These are phyloP conservation scores for Nematodospora valgi DNA, from an alignment of 805 yeast species.

Conservation along the genomic window DNA sequence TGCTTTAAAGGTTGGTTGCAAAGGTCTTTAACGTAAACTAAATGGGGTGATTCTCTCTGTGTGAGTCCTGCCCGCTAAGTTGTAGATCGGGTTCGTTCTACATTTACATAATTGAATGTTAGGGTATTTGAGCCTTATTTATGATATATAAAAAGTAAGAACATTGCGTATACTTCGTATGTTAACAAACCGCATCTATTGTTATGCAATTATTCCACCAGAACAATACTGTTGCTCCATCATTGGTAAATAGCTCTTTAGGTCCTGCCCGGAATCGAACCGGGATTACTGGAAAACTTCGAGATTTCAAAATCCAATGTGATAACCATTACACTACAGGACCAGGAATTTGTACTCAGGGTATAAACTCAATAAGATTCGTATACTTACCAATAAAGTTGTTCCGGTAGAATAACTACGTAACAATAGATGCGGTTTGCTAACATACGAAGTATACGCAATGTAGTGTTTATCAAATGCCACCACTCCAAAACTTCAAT, in stretches of 20 bases:
- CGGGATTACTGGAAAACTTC: slow-evolving; percentile 5
- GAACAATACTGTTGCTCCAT: too few relatives aligned
- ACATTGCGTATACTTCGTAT: not conserved
- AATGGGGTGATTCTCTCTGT: too few relatives aligned
- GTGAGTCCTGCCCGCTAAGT: too few relatives aligned
- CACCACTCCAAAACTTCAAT: too few relatives aligned
- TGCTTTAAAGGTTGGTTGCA: too few relatives aligned
- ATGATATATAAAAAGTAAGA: not conserved
- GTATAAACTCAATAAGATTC: too few relatives aligned
- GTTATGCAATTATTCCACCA: slow-evolving; percentile 1
- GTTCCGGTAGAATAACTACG: not conserved
- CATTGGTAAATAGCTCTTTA: too few relatives aligned
- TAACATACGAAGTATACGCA: not conserved
- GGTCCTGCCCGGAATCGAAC: slow-evolving; percentile 9
- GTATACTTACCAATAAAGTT: too few relatives aligned
- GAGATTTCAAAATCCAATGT: slow-evolving; percentile 4
- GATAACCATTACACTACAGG: slow-evolving; percentile 8
- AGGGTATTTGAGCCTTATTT: not conserved
- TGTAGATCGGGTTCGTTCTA: not conserved
- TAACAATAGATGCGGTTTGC: not conserved
- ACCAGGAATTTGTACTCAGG: too few relatives aligned
- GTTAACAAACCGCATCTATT: not conserved
- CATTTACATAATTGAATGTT: not conserved
- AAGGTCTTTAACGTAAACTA: too few relatives aligned
- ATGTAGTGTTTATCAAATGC: too few relatives aligned